Conservation (phyloP, 2,329 filamentous ascomycete genomes). For the Karstenula rhodostoma region DNA sequence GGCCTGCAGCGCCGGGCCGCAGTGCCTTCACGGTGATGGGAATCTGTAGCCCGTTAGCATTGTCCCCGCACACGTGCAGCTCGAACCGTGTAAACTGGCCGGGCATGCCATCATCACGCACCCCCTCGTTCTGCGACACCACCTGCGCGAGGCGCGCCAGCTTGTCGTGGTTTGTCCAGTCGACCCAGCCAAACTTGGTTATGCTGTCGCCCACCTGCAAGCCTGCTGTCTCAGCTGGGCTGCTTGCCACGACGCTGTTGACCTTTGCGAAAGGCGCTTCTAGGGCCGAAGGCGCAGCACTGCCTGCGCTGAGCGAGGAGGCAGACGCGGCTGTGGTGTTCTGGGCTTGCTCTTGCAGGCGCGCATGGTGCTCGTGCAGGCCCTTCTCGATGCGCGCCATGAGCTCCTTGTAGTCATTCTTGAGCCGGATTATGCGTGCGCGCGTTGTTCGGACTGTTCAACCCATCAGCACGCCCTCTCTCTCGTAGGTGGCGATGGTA, state of each 20-base stretch:
- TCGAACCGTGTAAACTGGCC: constrained; percentile 14
- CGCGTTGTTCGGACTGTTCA: constrained; percentile 85
- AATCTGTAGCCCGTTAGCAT: constrained; percentile 60
- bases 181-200: constrained; percentile 83
- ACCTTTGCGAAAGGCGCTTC: constrained; percentile 85
- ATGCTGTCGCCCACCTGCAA: constrained; percentile 82
- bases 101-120: constrained; percentile 59
- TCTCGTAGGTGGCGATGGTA: constrained; percentile 54
- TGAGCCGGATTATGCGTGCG: constrained; percentile 84
- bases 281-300: constrained; percentile 45
- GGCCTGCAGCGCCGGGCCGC: constrained; percentile 56
- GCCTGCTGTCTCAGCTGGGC: constrained; percentile 84
- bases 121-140: constrained; percentile 88
- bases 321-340: constrained; percentile 46
- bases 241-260: constrained; percentile 78
- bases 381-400: constrained; percentile 85
- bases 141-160: constrained; percentile 87
- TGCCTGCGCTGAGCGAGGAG: constrained; percentile 30
- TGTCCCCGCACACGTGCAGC: constrained; percentile 22
- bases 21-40: constrained; percentile 71
- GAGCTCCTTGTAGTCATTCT: constrained; percentile 91
- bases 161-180: constrained; percentile 84
- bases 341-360: constrained; percentile 57
- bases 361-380: constrained; percentile 91
- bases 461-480: constrained; percentile 23